Percentiles rank a stretch among this genome's conserved stretches.
These are phyloP conservation scores for Cutaneotrichosporon sp. DNA, from an alignment of 1,284 basidiomycete species.

Conservation along the genomic window DNA sequence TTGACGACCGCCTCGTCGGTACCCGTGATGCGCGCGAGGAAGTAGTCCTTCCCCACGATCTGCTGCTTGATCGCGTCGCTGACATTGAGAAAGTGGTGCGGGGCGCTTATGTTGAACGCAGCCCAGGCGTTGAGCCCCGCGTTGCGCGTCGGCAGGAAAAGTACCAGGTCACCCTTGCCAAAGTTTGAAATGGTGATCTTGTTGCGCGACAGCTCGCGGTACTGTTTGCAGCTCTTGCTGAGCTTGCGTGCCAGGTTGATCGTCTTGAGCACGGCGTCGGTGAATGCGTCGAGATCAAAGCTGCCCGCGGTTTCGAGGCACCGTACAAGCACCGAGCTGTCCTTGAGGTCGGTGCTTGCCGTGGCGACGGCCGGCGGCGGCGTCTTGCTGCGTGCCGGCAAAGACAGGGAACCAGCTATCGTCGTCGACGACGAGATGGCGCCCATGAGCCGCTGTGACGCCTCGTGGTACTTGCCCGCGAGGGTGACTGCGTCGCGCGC, in stretches of 20 bases:
- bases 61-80: conserved; percentile 78
- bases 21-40: conserved; percentile 82
- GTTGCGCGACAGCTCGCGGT: conserved; percentile 82
- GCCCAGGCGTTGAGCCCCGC: conserved; percentile 90
- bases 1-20: conserved; percentile 81
- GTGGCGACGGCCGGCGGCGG: not conserved
- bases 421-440: conserved; percentile 43
- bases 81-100: conserved; percentile 92
- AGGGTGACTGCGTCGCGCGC: conserved; percentile 40
- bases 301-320: conserved; percentile 48
- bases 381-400: conserved; percentile 14
- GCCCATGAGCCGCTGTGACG: conserved; percentile 33
- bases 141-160: conserved; percentile 93
- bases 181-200: conserved; percentile 94
- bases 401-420: conserved; percentile 36
- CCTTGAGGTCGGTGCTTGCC: conserved; percentile 24
- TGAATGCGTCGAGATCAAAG: conserved; percentile 76
- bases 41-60: conserved; percentile 81
- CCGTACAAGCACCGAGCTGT: conserved; percentile 29
- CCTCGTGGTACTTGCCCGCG: conserved; percentile 41
- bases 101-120: conserved; percentile 94
- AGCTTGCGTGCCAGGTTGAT: conserved; percentile 86
- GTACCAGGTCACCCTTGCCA: conserved; percentile 77
- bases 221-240: conserved; percentile 92
- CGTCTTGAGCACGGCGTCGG: conserved; percentile 72